Evolutionary conservation across 305 asterid genomes (phyloP), one percentile per base, ranked within the genome.

Genomic region (Lippia alba): DNA sequence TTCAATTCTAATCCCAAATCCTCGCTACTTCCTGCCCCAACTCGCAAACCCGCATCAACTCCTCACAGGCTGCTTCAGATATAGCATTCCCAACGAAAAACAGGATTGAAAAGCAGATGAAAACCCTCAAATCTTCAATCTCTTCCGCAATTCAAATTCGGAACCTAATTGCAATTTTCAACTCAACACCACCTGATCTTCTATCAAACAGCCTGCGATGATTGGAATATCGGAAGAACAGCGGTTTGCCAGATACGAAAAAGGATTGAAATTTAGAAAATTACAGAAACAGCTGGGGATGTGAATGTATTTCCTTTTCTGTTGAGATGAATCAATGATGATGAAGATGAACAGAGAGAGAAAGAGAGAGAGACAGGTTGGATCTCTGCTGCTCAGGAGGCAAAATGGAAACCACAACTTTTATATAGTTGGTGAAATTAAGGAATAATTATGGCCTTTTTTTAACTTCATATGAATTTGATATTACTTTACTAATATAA

Each of bases 31-130:
- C 16, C 56, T 20, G 53, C 19, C 69, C 40, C 71, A 57, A 65
- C 68, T 70, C 51, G 62, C 39, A 24, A 41, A 74, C 48, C 68
- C 50, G 6, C 72, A 59, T 70, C 77, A 60, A 12, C 76, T 66
- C 66, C 51, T 61, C 71, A 48, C 46, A 24, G 79, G 80, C 56
- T 71, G 82, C 79, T 78, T 76, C 83, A 73, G 63, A 76, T 58
- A 67, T 33, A 78, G 76, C 87, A 83, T 80, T 72, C 74, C 59
- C 56, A 49, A 10, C 24, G 1, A 14, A 20, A 36, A 67, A 19
- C 10, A 54, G 32, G 14, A 30, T 24, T 19, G 3, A 15, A 56
- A 56, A 17, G 40, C 56, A 16, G 54, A 8, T 14, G 34, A 33
- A 72, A 76, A 61, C 34, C 36, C 51, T 56, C 17, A 16, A 16